Evolutionary conservation across 257 asterid species (phyloP), one percentile per base, ranked within the genome.

Genomic region (Solanum gandarillasii): DNA sequence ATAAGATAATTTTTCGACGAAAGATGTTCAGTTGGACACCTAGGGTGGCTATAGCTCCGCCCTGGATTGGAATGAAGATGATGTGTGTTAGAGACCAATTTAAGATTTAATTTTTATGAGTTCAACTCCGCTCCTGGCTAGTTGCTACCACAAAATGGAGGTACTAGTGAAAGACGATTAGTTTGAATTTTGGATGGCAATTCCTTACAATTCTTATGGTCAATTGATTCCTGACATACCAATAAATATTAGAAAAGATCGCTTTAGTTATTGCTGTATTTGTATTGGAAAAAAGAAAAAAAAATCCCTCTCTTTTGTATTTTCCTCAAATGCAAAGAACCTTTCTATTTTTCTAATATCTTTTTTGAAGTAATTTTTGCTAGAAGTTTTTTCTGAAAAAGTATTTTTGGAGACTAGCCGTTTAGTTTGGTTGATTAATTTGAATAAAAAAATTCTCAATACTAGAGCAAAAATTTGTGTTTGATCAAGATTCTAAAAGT

Each of bases 1-100:
- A 55, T 55, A 55, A 2, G 1, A 0, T 55, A 55, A 18, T 55
- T 18, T 52, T 55, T 55, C 0, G 0, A 55, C 1, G 0, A 52
- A 52, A 2, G 3, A 1, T 5, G 1, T 16, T 16, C 23, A 52
- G 1, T 18, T 18, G 4, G 10, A 52, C 0, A 52, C 62, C n/a
- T 18, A 16, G 4, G 4, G 0, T 18, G 3, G 62, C 10, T 18
- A 52, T 52, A 18, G 62, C n/a, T 52, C 0, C 9, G 4, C 9
- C 23, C 9, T 52, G 1, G 0, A 48, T 48, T 52, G 60, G 1
- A 18, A 2, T 18, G 1, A 55, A 55, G 10, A 6, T 55, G 4
- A 55, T 6, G 0, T 55, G 10, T 6, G n/a, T 16, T 16, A 16
- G 0, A 52, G 9, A 52, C 60, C 60, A 52, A 52, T 52, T 43